Evolutionary conservation across 1,139 yeast genomes (phyloP).

Genomic region (Candida tropicalis): DNA sequence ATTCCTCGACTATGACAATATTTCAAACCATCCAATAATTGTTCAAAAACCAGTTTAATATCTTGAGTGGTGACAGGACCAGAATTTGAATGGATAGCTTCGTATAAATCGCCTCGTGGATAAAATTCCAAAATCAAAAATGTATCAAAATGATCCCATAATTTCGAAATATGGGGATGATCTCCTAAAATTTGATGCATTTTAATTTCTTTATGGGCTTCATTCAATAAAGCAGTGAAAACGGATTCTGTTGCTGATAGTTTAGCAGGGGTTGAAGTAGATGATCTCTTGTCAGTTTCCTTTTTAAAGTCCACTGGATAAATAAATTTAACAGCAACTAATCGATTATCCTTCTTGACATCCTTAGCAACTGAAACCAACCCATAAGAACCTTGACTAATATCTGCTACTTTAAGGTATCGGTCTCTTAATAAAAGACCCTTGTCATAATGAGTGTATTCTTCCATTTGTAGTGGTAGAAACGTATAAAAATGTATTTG

Average conservation of each 20-base stretch:
- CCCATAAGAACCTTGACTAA: constrained; percentile 94
- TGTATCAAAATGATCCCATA: constrained; percentile 78
- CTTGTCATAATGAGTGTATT: constrained; percentile 55
- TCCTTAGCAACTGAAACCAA: constrained; percentile 88
- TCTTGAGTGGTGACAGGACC: constrained; percentile 81
- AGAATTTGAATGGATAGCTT: constrained; percentile 79
- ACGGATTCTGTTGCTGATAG: constrained; percentile 29
- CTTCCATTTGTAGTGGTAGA: constrained; percentile 34
- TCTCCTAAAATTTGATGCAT: constrained; percentile 72
- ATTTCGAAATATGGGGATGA: constrained; percentile 63
- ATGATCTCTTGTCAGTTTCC: constrained; percentile 22
- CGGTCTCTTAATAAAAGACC: constrained; percentile 65
- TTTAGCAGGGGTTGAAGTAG: constrained; percentile 43
- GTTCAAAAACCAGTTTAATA: constrained; percentile 73
- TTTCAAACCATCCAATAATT: constrained; percentile 76
- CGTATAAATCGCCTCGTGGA: constrained; percentile 89
- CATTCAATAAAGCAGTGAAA: constrained; percentile 49
- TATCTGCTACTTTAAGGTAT: constrained; percentile 72
- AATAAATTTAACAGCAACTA: constrained; percentile 87
- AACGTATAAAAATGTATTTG: too few relatives aligned
- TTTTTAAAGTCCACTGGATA: constrained; percentile 48
- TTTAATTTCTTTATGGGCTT: constrained; percentile 77
- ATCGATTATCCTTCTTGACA: constrained; percentile 43
- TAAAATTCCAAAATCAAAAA: constrained; percentile 87
- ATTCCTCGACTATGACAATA: constrained; percentile 75